These are phyloP conservation scores for Lotmaria passim DNA, from an alignment of 208 protist genomes.

Conservation along the genomic window DNA sequence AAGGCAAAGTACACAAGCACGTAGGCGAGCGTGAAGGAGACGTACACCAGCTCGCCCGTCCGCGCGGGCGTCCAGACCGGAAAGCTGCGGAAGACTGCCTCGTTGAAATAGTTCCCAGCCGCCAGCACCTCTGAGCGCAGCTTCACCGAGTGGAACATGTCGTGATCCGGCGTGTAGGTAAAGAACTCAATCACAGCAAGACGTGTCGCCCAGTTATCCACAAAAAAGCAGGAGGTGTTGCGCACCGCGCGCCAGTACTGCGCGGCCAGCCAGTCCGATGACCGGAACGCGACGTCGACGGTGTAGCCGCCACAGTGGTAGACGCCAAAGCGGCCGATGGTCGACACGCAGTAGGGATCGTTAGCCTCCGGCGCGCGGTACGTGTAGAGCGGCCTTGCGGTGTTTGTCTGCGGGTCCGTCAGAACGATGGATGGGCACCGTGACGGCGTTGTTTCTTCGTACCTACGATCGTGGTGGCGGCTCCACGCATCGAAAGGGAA, in stretches of 20 bases:
- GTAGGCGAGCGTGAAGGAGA: conserved; percentile 7
- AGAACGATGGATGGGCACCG: conserved; percentile 20
- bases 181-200: conserved; percentile 21
- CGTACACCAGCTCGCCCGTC: conserved; percentile 23
- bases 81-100: conserved; percentile 11
- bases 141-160: conserved; percentile 30
- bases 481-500: conserved; percentile 21
- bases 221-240: conserved; percentile 23
- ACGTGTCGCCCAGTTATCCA: conserved; percentile 29
- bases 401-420: not conserved
- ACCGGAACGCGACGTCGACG: conserved; percentile 21
- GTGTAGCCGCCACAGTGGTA: conserved; percentile 33
- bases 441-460: conserved; percentile 15
- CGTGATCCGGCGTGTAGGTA: conserved; percentile 24
- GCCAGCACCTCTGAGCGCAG: conserved; percentile 14
- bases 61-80: conserved; percentile 19
- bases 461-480: not conserved
- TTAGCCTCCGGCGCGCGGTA: conserved; percentile 8
- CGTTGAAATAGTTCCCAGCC: conserved; percentile 9
- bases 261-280: conserved; percentile 6
- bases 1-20: not conserved
- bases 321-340: conserved; percentile 1
- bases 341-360: conserved; percentile 20
- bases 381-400: conserved; percentile 1
- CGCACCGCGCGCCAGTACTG: conserved; percentile 12